Conservation (phyloP, 495 filamentous ascomycete genomes). For the Clohesyomyces aquaticus region DNA sequence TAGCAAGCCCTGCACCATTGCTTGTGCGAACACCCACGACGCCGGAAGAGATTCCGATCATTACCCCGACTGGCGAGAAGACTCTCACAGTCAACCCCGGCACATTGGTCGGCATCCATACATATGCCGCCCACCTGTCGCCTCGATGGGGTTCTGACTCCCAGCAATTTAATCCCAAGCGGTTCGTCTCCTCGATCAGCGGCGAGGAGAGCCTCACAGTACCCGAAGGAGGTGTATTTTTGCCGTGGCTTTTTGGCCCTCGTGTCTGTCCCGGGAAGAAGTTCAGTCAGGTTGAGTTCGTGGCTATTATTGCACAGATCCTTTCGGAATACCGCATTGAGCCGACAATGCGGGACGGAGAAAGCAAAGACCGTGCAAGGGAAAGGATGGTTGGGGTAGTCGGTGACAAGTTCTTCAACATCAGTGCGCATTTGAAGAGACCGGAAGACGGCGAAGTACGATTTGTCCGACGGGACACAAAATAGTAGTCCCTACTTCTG, state of each 20-base stretch:
- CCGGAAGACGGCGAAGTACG: conserved; percentile 11
- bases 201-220: conserved; percentile 1
- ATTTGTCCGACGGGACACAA: conserved; percentile 6
- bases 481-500: too few species aligned
- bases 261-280: conserved; percentile 34
- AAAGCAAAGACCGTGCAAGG: conserved; percentile 17
- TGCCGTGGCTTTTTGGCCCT: conserved; percentile 21
- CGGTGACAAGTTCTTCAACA: conserved; percentile 24
- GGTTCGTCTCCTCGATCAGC: conserved; percentile 10
- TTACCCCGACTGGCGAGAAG: neutral
- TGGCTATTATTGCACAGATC: conserved; percentile 16
- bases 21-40: neutral
- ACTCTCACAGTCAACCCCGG: conserved; percentile 3
- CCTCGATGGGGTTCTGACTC: conserved; percentile 18
- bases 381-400: conserved; percentile 5
- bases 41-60: conserved; percentile 2
- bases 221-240: conserved; percentile 10
- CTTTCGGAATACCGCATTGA: conserved; percentile 8
- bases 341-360: neutral
- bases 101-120: conserved; percentile 1
- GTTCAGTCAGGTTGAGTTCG: conserved; percentile 35
- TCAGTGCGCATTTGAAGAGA: conserved; percentile 26
- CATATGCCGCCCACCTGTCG: conserved; percentile 16
- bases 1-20: conserved; percentile 16
- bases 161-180: conserved; percentile 13